Evolutionary conservation across 139 green algal genomes (phyloP).

Genomic region (Pseudopediastrum boryanum): DNA sequence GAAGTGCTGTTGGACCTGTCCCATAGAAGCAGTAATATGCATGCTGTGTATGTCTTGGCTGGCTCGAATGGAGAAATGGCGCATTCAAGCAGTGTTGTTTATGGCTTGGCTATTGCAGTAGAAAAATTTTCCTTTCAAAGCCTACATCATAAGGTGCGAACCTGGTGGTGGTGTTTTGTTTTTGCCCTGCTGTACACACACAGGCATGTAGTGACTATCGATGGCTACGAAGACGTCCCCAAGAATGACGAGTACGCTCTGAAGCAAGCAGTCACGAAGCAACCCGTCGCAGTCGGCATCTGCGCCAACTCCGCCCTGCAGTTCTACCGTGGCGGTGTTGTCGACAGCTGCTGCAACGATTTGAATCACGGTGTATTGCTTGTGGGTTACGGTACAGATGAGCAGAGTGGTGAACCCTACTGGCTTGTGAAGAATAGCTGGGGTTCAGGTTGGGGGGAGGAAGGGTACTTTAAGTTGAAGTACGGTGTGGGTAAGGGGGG

Average conservation of each 20-base stretch:
- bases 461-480: slow-evolving; percentile 88
- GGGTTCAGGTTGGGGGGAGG: slow-evolving; percentile 89
- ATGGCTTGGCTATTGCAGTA: no score
- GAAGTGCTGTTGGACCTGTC: no score
- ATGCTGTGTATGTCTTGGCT: no score
- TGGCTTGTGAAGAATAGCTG: slow-evolving; percentile 99
- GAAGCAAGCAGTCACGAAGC: slow-evolving; percentile 78
- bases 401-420: slow-evolving; percentile 67
- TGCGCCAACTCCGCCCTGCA: slow-evolving; percentile 76
- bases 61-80: no score
- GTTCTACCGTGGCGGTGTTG: slow-evolving; percentile 33
- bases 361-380: slow-evolving; percentile 97
- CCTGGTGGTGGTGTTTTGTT: no score
- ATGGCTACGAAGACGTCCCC: slow-evolving; percentile 83
- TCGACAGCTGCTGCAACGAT: slow-evolving; percentile 75
- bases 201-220: slow-evolving; percentile 38
- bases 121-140: no score
- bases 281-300: slow-evolving; percentile 95
- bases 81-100: no score
- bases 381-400: slow-evolving; percentile 87
- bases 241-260: slow-evolving; percentile 69
- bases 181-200: no score
- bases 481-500: slow-evolving; percentile 54
- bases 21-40: no score
- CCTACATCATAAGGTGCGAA: no score